These are phyloP conservation scores for Puccinia novopanici DNA, from an alignment of 1,284 basidiomycete species.

Conservation along the genomic window DNA sequence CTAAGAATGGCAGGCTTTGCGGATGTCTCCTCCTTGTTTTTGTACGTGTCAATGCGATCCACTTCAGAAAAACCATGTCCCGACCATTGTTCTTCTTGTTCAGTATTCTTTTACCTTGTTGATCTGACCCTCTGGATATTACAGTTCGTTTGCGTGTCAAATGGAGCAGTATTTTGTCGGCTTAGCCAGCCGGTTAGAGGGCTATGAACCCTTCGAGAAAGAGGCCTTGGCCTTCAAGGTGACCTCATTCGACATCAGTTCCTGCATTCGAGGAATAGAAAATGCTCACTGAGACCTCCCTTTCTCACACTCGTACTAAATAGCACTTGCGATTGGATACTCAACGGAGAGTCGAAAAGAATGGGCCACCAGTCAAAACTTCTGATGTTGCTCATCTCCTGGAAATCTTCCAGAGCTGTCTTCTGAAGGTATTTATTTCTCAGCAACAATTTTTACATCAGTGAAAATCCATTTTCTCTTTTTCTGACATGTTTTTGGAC, in stretches of 20 bases:
- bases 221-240: slow-evolving; percentile 73
- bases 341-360: slow-evolving; percentile 65
- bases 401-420: slow-evolving; percentile 68
- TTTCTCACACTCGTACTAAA: too few species aligned
- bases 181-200: slow-evolving; percentile 66
- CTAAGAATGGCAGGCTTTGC: slow-evolving; percentile 79
- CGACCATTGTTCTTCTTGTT: too few species aligned
- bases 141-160: slow-evolving; percentile 68
- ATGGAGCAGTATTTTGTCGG: slow-evolving; percentile 76
- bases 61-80: not conserved
- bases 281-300: too few species aligned
- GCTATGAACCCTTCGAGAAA: slow-evolving; percentile 72
- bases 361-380: slow-evolving; percentile 64
- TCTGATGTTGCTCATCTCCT: slow-evolving; percentile 78
- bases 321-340: slow-evolving; percentile 72
- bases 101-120: not conserved
- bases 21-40: slow-evolving; percentile 72
- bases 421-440: slow-evolving; percentile 30
- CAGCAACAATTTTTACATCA: not conserved
- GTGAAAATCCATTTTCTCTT: not conserved
- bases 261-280: too few species aligned
- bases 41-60: slow-evolving; percentile 10
- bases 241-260: too few species aligned
- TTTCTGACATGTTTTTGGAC: not conserved
- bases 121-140: not conserved